phyloP scores from a whole-genome alignment of 345 rosid species.

The Erysimum cheiranthoides region DNA sequence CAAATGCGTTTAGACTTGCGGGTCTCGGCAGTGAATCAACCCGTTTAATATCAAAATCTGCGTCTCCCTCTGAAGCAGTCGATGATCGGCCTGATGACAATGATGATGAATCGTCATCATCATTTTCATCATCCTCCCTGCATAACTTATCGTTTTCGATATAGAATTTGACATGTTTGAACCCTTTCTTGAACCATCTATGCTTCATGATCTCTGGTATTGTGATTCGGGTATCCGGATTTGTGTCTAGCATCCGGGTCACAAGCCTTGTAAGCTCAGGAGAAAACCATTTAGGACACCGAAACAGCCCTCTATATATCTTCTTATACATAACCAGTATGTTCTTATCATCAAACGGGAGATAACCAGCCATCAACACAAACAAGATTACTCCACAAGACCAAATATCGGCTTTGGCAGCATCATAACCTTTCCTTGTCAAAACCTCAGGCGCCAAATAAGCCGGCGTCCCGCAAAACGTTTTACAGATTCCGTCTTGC shows the following conservation, averaged over 20 bases:
- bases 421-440: constrained; percentile 79
- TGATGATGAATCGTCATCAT: constrained; percentile 45
- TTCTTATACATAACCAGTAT: constrained; percentile 77
- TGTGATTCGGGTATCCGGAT: constrained; percentile 78
- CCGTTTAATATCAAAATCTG: constrained; percentile 40
- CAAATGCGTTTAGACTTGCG: constrained; percentile 76
- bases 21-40: constrained; percentile 61
- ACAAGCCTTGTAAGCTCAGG: constrained; percentile 67
- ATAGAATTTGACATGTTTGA: constrained; percentile 56
- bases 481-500: constrained; percentile 71
- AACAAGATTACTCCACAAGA: constrained; percentile 88
- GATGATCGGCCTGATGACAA: constrained; percentile 51
- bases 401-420: constrained; percentile 92
- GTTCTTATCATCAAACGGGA: constrained; percentile 88
- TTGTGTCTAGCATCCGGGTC: constrained; percentile 71
- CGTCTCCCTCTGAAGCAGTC: constrained; percentile 43
- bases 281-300: constrained; percentile 90
- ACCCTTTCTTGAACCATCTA: constrained; percentile 79
- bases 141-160: constrained; percentile 48
- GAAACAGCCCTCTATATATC: constrained; percentile 74
- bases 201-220: constrained; percentile 72
- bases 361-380: constrained; percentile 78
- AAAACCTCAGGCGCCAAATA: constrained; percentile 88
- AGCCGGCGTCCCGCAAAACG: constrained; percentile 85
- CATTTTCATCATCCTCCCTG: constrained; percentile 44